phyloP scores from a whole-genome alignment of 352 stramenopile species.

The Phytophthora capsici region DNA sequence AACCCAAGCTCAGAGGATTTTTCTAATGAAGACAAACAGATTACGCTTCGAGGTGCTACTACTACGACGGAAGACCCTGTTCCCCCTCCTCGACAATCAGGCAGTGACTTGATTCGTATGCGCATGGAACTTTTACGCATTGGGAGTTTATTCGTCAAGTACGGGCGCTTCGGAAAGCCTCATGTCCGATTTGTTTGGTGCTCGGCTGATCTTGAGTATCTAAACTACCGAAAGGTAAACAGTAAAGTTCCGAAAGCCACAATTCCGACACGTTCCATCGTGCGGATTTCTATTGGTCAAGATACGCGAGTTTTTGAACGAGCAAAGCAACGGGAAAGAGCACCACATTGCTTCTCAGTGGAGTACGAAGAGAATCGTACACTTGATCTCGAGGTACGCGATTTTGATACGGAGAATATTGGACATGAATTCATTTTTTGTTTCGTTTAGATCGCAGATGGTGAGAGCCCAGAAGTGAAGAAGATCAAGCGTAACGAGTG shows the following conservation, averaged over 20 bases:
- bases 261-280: constrained; percentile 63
- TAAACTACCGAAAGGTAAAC: constrained; percentile 74
- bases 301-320: constrained; percentile 71
- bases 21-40: constrained; percentile 13
- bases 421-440: not conserved
- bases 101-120: constrained; percentile 66
- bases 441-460: constrained; percentile 60
- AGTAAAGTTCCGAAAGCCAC: constrained; percentile 56
- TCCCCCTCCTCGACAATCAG: constrained; percentile 26
- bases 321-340: constrained; percentile 52
- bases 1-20: constrained; percentile 19
- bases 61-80: constrained; percentile 9
- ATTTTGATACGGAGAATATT: not conserved
- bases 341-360: constrained; percentile 76
- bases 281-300: constrained; percentile 51
- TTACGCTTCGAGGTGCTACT: constrained; percentile 12
- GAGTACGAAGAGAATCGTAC: constrained; percentile 79
- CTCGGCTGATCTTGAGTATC: constrained; percentile 72
- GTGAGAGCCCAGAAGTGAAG: constrained; percentile 68
- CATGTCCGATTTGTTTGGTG: constrained; percentile 87
- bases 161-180: constrained; percentile 73
- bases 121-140: constrained; percentile 77
- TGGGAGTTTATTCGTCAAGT: constrained; percentile 82
- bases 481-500: constrained; percentile 66
- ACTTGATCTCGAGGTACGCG: constrained; percentile 72